Percentiles rank a stretch among this genome's conserved stretches.
phyloP scores from a whole-genome alignment of 805 yeast genomes.

The Candida gorgasii region DNA sequence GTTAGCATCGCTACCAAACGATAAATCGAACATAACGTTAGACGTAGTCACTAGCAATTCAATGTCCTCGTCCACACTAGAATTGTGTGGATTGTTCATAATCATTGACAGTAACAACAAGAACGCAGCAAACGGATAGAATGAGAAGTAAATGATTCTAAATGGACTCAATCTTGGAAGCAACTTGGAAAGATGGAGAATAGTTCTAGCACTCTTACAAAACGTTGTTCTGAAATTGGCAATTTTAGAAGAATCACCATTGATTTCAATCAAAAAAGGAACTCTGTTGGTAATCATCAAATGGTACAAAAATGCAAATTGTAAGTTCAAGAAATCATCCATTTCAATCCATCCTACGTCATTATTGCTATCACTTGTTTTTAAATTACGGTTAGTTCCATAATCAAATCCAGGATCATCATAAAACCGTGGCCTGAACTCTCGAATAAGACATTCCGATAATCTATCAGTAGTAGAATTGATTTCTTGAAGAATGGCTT shows the following conservation, averaged over 20 bases:
- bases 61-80: slow-evolving; percentile 23
- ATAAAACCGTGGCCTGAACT: slow-evolving; percentile 30
- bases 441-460: slow-evolving; percentile 15
- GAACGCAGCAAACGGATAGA: slow-evolving; percentile 29
- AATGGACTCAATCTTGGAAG: slow-evolving; percentile 17
- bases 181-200: slow-evolving; percentile 24
- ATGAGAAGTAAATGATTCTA: slow-evolving; percentile 20
- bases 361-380: not conserved
- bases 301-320: slow-evolving; percentile 27
- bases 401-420: slow-evolving; percentile 32
- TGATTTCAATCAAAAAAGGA: slow-evolving; percentile 25
- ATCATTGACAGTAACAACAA: slow-evolving; percentile 26
- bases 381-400: not conserved
- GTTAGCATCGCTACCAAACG: slow-evolving; percentile 2
- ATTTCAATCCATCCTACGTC: slow-evolving; percentile 1
- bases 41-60: slow-evolving; percentile 21
- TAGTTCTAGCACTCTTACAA: slow-evolving; percentile 30
- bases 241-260: slow-evolving; percentile 17
- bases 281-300: slow-evolving; percentile 30
- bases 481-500: slow-evolving; percentile 23
- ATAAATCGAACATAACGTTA: slow-evolving; percentile 11
- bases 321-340: slow-evolving; percentile 14
- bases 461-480: slow-evolving; percentile 26
- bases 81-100: slow-evolving; percentile 21
- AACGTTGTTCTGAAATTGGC: slow-evolving; percentile 23